Evolutionary conservation across 139 green algal species (phyloP), one percentile per base, ranked within the genome.

Genomic region (Medakamo hakoo): DNA sequence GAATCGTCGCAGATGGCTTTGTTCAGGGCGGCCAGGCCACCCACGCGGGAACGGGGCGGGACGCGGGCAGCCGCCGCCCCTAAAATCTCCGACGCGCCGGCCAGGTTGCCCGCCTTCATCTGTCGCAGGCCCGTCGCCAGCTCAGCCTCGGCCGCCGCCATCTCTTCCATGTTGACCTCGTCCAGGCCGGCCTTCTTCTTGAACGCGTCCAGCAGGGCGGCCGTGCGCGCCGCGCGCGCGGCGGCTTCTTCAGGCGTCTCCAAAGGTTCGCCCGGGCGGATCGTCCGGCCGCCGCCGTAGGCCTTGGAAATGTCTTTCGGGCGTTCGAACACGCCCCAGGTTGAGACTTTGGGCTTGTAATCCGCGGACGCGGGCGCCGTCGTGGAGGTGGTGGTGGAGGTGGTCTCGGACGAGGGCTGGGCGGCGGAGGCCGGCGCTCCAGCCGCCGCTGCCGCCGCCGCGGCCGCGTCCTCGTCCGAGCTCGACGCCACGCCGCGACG

Each of bases 1-100:
- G 81, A 90, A 74, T 95, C 87, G 27, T 95, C 71, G 64, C 82
- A 90, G 31, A 96, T 79, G 4, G 88, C 87, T 28, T 83, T 66
- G 67, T 90, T 79, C 52, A 96, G 71, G 0, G 66, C 68, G 0
- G 77, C 84, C 49, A 80, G 40, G 5, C 87, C 87, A 27, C 91
- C 87, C 40, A 86, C 49, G 25, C 62, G 61, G 27, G 58, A 76
- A 24, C 63, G 67, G 21, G 75, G 23, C 16, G 69, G 68, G 56
- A 84, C 62, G 18, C 69, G 27, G n/a, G 64, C 69, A 22, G 60
- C 55, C 5, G 75, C 66, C 29, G 60, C 72, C 24, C 57, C 52
- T 65, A 66, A 78, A 55, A 61, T 73, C 48, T 16, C 55, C 55
- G 76, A 64, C 25, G 82, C 62, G 1, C 55, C 52, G 18, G 30